A percentile compares a stretch with the other conserved stretches of the same genome.
phyloP scores from a whole-genome alignment of 371 early-diverging fungal genomes.

The Lichtheimia hyalospora region DNA sequence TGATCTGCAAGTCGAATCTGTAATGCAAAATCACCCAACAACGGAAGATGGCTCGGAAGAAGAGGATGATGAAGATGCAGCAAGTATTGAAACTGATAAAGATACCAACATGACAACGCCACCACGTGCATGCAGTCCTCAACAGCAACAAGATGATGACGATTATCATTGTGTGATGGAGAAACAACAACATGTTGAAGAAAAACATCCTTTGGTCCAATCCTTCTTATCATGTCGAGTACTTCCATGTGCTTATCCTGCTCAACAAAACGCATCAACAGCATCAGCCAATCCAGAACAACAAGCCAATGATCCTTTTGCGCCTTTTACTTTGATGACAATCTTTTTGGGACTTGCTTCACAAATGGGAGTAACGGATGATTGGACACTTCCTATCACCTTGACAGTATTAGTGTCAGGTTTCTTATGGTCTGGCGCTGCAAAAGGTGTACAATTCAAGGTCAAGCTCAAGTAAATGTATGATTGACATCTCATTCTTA shows the following conservation, averaged over 20 bases:
- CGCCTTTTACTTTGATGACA: conserved; percentile 35
- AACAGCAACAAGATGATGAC: conserved; percentile 1
- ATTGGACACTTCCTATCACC: conserved; percentile 52
- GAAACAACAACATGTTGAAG: not conserved
- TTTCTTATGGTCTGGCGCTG: conserved; percentile 43
- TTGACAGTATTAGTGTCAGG: conserved; percentile 41
- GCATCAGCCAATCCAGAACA: conserved; percentile 1
- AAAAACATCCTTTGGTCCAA: conserved; percentile 7
- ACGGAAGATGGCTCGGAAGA: conserved; percentile 13
- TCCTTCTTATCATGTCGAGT: conserved; percentile 17
- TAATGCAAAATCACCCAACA: not conserved
- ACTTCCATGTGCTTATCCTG: conserved; percentile 20
- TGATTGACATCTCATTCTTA: no score
- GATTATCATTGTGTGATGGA: not conserved
- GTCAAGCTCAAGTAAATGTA: conserved; percentile 21
- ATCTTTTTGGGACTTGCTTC: conserved; percentile 37
- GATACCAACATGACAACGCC: conserved; percentile 22
- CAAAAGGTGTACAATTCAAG: conserved; percentile 30
- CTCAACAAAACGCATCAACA: not conserved
- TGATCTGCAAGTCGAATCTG: conserved; percentile 26
- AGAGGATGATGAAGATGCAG: conserved; percentile 13
- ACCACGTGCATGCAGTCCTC: conserved; percentile 14
- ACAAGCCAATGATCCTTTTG: conserved; percentile 30
- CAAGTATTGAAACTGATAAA: conserved; percentile 10
- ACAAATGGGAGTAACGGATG: conserved; percentile 44